Percentiles rank a stretch among this genome's conserved stretches.
phyloP scores from a whole-genome alignment of 768 basidiomycete species.

The Suillus ampliporus region DNA sequence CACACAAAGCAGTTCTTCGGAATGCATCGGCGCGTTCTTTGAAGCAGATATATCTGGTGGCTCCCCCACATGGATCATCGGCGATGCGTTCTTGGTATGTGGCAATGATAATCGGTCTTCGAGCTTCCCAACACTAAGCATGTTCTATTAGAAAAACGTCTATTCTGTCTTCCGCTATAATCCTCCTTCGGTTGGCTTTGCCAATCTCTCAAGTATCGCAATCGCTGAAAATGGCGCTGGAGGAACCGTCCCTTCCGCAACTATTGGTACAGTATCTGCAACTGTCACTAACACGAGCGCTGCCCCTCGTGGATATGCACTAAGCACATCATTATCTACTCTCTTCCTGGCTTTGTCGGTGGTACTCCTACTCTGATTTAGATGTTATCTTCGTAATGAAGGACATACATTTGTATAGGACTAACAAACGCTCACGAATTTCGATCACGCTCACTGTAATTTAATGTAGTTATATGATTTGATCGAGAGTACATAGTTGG shows the following conservation, averaged over 20 bases:
- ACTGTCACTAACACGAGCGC: slow-evolving; percentile 42
- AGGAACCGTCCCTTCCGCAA: slow-evolving; percentile 54
- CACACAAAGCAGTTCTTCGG: slow-evolving; percentile 39
- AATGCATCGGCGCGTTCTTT: slow-evolving; percentile 62
- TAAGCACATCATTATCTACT: slow-evolving; percentile 4
- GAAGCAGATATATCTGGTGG: slow-evolving; percentile 36
- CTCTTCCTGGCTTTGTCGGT: neutral
- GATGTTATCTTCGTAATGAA: neutral
- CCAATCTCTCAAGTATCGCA: slow-evolving; percentile 43
- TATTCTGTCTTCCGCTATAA: slow-evolving; percentile 59
- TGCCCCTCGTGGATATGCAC: slow-evolving; percentile 8
- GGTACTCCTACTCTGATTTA: slow-evolving; percentile 1
- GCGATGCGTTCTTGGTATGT: slow-evolving; percentile 52
- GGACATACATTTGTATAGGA: slow-evolving; percentile 2
- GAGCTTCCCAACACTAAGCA: neutral
- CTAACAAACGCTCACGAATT: neutral
- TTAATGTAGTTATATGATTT: neutral
- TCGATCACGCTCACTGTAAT: neutral
- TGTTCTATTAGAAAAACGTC: slow-evolving; percentile 51
- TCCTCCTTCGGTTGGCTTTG: slow-evolving; percentile 58
- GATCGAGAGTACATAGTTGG: neutral
- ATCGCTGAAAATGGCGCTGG: slow-evolving; percentile 35
- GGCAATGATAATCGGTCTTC: neutral
- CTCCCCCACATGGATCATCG: slow-evolving; percentile 55
- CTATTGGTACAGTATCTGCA: slow-evolving; percentile 58